Conservation (phyloP, 2,329 filamentous ascomycete genomes). For the Raffaelea arxii region DNA sequence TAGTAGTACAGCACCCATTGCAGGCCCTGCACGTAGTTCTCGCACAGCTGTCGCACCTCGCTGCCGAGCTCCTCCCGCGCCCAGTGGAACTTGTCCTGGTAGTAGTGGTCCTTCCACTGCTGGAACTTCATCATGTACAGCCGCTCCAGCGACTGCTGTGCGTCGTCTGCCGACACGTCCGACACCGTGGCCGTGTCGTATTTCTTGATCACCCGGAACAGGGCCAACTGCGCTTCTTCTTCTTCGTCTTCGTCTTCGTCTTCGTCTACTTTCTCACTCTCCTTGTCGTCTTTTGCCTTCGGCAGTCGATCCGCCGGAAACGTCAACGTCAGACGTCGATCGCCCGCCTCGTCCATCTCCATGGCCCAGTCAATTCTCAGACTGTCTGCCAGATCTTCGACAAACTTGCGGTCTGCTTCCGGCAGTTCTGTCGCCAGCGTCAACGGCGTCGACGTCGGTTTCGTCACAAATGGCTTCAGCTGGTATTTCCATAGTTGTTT, state of each 20-base stretch:
- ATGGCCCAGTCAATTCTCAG: constrained; percentile 50
- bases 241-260: constrained; percentile 67
- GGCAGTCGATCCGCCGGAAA: constrained; percentile 31
- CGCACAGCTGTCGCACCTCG: constrained; percentile 71
- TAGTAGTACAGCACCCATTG: constrained; percentile 99
- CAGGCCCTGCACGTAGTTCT: constrained; percentile 95
- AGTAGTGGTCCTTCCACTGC: constrained; percentile 92
- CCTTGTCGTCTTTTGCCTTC: constrained; percentile 23
- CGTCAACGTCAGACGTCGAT: constrained; percentile 40
- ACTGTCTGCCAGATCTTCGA: constrained; percentile 69
- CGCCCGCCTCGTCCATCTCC: constrained; percentile 44
- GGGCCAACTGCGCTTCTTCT: constrained; percentile 73
- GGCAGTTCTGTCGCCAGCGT: constrained; percentile 65
- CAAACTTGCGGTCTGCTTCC: constrained; percentile 84
- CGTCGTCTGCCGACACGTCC: constrained; percentile 70
- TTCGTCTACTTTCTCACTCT: too few relatives aligned
- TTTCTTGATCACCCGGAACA: constrained; percentile 74
- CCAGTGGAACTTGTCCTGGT: constrained; percentile 83
- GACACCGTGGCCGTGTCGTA: constrained; percentile 86
- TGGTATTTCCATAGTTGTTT: constrained; percentile 70
- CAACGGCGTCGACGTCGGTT: constrained; percentile 53
- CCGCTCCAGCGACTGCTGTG: constrained; percentile 66
- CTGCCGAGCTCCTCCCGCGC: constrained; percentile 62
- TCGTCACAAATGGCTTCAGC: constrained; percentile 74
- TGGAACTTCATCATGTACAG: constrained; percentile 87